Base-by-base conservation (phyloP, 2,329 filamentous ascomycete genomes). In the Coleophoma cylindrospora region DNA sequence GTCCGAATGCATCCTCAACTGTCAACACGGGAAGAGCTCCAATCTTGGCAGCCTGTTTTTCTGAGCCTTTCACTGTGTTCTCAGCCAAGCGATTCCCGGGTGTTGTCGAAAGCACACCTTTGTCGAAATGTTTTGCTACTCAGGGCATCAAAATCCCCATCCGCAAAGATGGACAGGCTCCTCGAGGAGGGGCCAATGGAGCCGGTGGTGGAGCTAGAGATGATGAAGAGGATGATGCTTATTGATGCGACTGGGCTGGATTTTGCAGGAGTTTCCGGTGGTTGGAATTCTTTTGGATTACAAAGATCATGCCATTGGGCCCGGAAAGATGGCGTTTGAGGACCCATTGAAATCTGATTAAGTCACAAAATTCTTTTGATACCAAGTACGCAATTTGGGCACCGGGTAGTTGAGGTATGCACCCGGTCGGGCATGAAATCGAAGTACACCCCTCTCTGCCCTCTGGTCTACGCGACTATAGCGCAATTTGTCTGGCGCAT, bases 141-240 rank as follows among this genome's bases (percentile, higher is more conserved):
- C 94, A 99, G 64, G 94, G 94, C 21, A 95, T 96, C 70, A 96
- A 96, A 70, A 96, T 97, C 21, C 92, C 92, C 0, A 96, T 97
- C 49, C 77, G 92, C 19, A 96, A 96, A 69, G 92, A 96, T 62
- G 84, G 86, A 2, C 53, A 51, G 27, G 50, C 45, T 21, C 53
- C 57, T 10, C 49, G 54, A 19, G 27, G 27, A 27, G 27, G 27
- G 2, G 40, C 47, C 33, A 61, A 60, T 22, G 53, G 54, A 10
- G 57, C 59, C 15, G 34, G 49, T 15, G 22, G 36, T 14, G 27
- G n/a, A 21, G 7, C 11, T 44, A 59, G 57, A 38, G 61, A 63
- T 32, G 57, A 58, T 37, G 60, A 61, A 15, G 57, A 60, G 36
- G 60, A 64, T 19, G 63, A 63, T 3, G 59, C 63, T 47, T 57